Evolutionary conservation across 2,329 filamentous ascomycete species (phyloP), one percentile per base, ranked within the genome.

Genomic region (Rugonectria rugulosa): DNA sequence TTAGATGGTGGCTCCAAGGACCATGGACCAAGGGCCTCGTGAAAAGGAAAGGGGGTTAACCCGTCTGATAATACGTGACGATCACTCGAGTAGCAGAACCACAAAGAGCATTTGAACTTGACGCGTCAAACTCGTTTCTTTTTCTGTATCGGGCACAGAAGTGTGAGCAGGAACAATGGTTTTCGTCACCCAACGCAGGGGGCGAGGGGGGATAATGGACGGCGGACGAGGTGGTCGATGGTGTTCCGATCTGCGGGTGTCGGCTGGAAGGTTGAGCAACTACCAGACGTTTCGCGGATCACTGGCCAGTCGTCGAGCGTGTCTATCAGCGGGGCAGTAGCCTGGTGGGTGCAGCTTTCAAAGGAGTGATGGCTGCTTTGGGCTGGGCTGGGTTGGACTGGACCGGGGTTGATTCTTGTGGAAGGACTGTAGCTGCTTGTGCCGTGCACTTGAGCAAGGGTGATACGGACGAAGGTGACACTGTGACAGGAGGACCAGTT

Each of bases 311-410:
- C 55, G 64, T 56, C 53, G 41, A 31, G 37, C 49, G 29, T 29
- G 57, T 62, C 62, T 59, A 57, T 58, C 54, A 65, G 65, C 65
- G 65, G 65, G 65, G 65, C 64, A 63, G 50, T 32, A n/a, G n/a
- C 53, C 42, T 51, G 64, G 60, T 64, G 60, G 45, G 49, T 63
- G 62, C 64, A 53, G 57, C 62, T 59, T 63, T 66, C 49, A 60
- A 61, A 43, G 52, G 52, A 56, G 40, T 41, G 46, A 56, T 51
- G 46, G 40, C 42, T 37, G 31, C 27, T 56, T 56, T 41, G 41
- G 62, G 59, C 58, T 63, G 57, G 52, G 59, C 56, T 57, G 44
- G 31, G 59, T 55, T 59, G 63, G 55, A 53, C 60, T 53, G 31
- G 51, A 45, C 49, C 56, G 61, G 59, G 64, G 56, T 42, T 46